Conservation (phyloP, 2,329 filamentous ascomycete genomes). For the Trichophyton verrucosum region DNA sequence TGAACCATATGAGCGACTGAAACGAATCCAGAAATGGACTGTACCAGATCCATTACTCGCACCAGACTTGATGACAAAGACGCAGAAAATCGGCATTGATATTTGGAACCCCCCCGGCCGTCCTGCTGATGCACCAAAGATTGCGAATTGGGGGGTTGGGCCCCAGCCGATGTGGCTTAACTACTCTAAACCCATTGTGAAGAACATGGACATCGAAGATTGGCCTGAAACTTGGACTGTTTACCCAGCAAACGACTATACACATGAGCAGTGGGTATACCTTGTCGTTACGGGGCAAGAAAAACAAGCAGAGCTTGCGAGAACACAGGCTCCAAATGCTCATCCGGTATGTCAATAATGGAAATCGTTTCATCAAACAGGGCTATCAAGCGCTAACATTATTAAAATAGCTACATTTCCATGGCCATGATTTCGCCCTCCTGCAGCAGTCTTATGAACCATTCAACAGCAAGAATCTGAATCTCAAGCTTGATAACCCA, state of each 20-base stretch:
- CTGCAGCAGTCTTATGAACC: slow-evolving; percentile 35
- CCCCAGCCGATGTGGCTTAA: slow-evolving; percentile 10
- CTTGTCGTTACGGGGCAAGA: slow-evolving; percentile 10
- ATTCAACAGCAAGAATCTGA: slow-evolving; percentile 19
- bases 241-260: slow-evolving; percentile 7
- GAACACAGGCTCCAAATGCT: slow-evolving; percentile 5
- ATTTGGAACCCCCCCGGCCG: slow-evolving; percentile 7
- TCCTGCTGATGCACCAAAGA: neutral
- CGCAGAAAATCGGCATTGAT: slow-evolving; percentile 5
- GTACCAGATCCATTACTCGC: slow-evolving; percentile 8
- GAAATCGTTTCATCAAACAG: neutral
- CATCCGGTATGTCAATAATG: slow-evolving; percentile 9
- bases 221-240: slow-evolving; percentile 11
- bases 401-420: slow-evolving; percentile 44
- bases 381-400: neutral
- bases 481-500: slow-evolving; percentile 30
- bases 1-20: slow-evolving; percentile 12
- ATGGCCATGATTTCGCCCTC: slow-evolving; percentile 60
- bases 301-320: neutral
- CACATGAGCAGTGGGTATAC: slow-evolving; percentile 9
- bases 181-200: slow-evolving; percentile 11
- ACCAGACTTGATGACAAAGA: neutral
- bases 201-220: slow-evolving; percentile 6
- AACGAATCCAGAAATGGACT: slow-evolving; percentile 9
- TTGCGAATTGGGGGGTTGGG: slow-evolving; percentile 9